These are phyloP conservation scores for Anisodus acutangulus DNA, from an alignment of 257 asterid species.

Conservation along the genomic window DNA sequence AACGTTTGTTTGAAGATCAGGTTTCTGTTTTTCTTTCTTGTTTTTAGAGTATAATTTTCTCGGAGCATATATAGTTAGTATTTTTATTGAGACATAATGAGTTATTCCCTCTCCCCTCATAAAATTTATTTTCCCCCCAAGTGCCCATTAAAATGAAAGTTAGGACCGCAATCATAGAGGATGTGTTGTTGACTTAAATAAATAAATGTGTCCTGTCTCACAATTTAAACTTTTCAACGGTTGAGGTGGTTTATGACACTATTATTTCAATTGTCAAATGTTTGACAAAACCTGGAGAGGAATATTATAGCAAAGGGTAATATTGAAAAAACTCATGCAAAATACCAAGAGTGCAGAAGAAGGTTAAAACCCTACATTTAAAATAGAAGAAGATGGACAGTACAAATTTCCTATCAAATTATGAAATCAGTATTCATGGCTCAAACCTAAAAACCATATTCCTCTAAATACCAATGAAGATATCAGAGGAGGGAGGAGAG, in stretches of 20 bases:
- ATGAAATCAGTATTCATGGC: background rate
- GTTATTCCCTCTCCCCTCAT: background rate
- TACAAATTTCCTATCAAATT: background rate
- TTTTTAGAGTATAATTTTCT: background rate
- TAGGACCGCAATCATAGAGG: background rate
- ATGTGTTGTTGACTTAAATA: background rate
- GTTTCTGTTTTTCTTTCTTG: background rate
- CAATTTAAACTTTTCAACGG: background rate
- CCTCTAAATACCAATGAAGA: background rate
- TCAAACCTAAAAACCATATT: background rate
- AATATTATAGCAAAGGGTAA: background rate
- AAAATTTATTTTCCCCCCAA: background rate
- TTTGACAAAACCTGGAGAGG: background rate
- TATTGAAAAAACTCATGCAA: background rate
- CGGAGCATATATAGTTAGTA: background rate
- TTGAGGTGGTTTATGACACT: background rate
- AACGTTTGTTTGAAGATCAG: background rate
- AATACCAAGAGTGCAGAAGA: background rate
- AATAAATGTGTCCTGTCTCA: background rate
- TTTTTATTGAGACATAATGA: background rate
- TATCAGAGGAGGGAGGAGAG: background rate
- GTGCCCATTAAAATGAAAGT: background rate
- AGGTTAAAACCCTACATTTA: background rate
- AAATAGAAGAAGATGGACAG: background rate
- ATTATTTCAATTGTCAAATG: background rate